Evolutionary conservation across 1,284 basidiomycete genomes (phyloP), one percentile per base, ranked within the genome.

Genomic region (Ceratobasidium sp.): DNA sequence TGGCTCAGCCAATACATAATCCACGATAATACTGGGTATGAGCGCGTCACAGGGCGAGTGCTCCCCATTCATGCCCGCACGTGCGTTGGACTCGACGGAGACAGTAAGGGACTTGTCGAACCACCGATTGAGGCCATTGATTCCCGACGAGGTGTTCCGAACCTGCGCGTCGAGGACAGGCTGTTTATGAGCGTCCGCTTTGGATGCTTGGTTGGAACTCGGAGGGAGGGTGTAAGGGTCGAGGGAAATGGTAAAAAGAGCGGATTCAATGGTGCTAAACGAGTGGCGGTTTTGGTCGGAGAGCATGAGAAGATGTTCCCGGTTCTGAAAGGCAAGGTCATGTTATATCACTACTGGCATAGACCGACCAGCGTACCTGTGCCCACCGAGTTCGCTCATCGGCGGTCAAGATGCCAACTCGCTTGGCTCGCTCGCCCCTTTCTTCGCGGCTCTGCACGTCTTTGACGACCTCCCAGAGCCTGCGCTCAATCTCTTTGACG

Each of bases 21-120:
- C 95, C 49, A 89, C 88, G n/a, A 94, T 87, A 64, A 96, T 92
- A 75, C 92, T 94, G 0, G 96, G 73, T 60, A 97, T 89, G 11
- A 98, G 83, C 0, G 96, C 96, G 76, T 98, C 96, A 72, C 91
- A 90, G 0, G 94, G 92, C 2, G 94, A 93, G 81, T 98, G 96
- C 82, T 98, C 96, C 33, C 96, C 96, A 78, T 89, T 89, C 70
- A 93, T 91, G 46, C 94, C 93, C 2, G 93, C 92, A 51, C 94
- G 88, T 1, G 91, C 90, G 74, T 91, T 93, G 14, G 90, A 88
- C 81, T 98, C 95, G 49, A 98, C 88, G 59, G 92, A 86, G 72
- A 98, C 81, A 6, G 89, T 89, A 53, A 92, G 86, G 1, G 91
- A 86, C 82, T 98, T 98, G 83, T 99, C 96, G 80, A 91, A 94